These are phyloP conservation scores for Trichoderma atroviride DNA, from an alignment of 2,329 filamentous ascomycete genomes.

Conservation along the genomic window DNA sequence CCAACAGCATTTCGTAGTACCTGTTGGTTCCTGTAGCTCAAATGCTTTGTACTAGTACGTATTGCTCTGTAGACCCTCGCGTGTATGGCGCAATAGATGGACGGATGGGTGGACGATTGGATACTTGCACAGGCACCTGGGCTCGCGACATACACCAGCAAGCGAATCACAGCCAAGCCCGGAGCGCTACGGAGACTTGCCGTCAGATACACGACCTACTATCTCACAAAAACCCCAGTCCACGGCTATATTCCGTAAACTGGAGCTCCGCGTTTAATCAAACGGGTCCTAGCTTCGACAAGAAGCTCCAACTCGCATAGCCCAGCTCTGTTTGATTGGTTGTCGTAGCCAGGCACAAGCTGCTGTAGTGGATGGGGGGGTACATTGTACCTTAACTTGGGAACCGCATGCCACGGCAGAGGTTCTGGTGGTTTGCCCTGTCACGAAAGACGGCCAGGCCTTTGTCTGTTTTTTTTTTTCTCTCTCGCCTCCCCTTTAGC, in stretches of 20 bases:
- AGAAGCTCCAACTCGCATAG: constrained; percentile 32
- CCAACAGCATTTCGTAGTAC: neutral
- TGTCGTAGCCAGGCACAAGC: constrained; percentile 23
- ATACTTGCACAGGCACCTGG: neutral
- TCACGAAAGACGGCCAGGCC: constrained; percentile 24
- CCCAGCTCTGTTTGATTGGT: constrained; percentile 35
- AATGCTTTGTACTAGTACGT: neutral
- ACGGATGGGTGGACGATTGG: neutral
- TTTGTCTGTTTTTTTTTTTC: constrained; percentile 21
- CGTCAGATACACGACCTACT: constrained; percentile 7
- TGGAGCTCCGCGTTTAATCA: constrained; percentile 23
- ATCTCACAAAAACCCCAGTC: constrained; percentile 12
- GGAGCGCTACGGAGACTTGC: constrained; percentile 19
- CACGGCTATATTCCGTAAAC: constrained; percentile 20
- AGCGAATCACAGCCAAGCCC: constrained; percentile 12
- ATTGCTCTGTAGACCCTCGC: neutral
- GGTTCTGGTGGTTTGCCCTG: constrained; percentile 26
- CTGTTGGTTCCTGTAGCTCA: too few species aligned
- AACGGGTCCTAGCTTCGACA: constrained; percentile 38
- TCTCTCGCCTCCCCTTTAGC: neutral
- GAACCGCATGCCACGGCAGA: constrained; percentile 26
- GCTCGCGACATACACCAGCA: neutral
- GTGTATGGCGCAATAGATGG: neutral
- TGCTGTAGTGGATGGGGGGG: constrained; percentile 1
- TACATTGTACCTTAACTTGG: constrained; percentile 13